These are phyloP conservation scores for Taphrina wiesneri DNA, from an alignment of 1,139 yeast genomes.

Conservation along the genomic window DNA sequence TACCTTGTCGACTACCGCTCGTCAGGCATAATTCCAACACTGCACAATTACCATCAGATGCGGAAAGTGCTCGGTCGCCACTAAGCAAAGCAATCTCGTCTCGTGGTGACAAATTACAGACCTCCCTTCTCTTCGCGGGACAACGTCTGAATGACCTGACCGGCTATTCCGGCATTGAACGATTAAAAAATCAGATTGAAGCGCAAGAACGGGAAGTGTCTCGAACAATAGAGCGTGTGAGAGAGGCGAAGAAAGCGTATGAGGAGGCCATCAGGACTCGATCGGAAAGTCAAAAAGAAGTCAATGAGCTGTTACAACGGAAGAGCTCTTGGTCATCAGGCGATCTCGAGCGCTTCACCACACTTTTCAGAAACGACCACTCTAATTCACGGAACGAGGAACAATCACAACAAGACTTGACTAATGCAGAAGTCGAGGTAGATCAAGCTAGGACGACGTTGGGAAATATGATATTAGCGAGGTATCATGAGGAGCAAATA, in stretches of 20 bases:
- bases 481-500: constrained; percentile 95
- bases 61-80: constrained; percentile 6
- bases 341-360: constrained; percentile 83
- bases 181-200: constrained; percentile 63
- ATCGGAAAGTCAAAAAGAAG: constrained; percentile 74
- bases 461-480: constrained; percentile 73
- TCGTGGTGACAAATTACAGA: constrained; percentile 61
- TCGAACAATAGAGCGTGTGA: constrained; percentile 45
- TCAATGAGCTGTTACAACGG: constrained; percentile 82
- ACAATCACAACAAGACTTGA: constrained; percentile 55
- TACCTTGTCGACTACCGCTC: background rate
- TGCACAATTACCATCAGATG: constrained; percentile 1
- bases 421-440: constrained; percentile 60
- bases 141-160: constrained; percentile 83
- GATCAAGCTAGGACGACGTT: constrained; percentile 71
- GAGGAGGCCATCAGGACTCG: constrained; percentile 65
- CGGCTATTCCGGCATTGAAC: constrained; percentile 82
- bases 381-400: constrained; percentile 64
- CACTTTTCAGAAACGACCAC: constrained; percentile 77
- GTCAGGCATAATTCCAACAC: background rate
- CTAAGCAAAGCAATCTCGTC: constrained; percentile 12
- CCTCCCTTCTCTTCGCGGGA: constrained; percentile 68
- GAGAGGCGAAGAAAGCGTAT: constrained; percentile 56
- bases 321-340: constrained; percentile 75
- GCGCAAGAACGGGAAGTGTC: constrained; percentile 39